A percentile compares a stretch with the other conserved stretches of the same genome.
These are phyloP conservation scores for Arabis hirsuta DNA, from an alignment of 345 rosid genomes.

Conservation along the genomic window DNA sequence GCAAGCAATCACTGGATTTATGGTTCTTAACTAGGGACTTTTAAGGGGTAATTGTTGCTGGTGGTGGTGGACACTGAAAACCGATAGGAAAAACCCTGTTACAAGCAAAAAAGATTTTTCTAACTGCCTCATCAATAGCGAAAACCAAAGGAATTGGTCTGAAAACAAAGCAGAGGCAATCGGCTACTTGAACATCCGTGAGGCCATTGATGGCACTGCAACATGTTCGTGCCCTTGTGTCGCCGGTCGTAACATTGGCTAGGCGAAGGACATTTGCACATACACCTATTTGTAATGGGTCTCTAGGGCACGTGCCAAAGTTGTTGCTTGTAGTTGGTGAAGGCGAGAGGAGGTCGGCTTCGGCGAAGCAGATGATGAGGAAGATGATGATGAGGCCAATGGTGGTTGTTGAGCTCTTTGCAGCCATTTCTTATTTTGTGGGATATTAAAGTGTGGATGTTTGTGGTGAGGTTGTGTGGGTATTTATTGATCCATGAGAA, in stretches of 20 bases:
- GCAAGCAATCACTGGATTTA: conserved; percentile 17
- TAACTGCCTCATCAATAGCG: conserved; percentile 14
- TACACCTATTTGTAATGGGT: conserved; percentile 35
- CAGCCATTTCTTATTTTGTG: conserved; percentile 27
- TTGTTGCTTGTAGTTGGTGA: neutral
- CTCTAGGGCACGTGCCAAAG: conserved; percentile 38
- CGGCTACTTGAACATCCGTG: conserved; percentile 29
- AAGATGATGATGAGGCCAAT: conserved; percentile 19
- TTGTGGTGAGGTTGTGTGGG: conserved; percentile 8
- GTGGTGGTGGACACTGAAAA: conserved; percentile 40
- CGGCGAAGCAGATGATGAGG: conserved; percentile 11
- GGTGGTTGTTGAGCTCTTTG: conserved; percentile 29
- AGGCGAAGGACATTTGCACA: conserved; percentile 29
- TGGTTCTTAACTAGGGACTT: neutral
- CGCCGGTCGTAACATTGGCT: conserved; percentile 32
- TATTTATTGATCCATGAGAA: conserved; percentile 27
- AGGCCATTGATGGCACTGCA: conserved; percentile 30
- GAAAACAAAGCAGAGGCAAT: conserved; percentile 41
- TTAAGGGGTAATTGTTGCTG: conserved; percentile 14
- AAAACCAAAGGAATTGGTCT: conserved; percentile 30
- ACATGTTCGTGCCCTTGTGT: conserved; percentile 34
- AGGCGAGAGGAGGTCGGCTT: conserved; percentile 15
- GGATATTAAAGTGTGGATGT: conserved; percentile 18
- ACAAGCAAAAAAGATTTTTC: conserved; percentile 38
- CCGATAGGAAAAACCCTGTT: conserved; percentile 39